A percentile compares a stretch with the other conserved stretches of the same genome.
Conservation (phyloP, 352 stramenopile genomes). For the Stephanocyclus meneghinianus region DNA sequence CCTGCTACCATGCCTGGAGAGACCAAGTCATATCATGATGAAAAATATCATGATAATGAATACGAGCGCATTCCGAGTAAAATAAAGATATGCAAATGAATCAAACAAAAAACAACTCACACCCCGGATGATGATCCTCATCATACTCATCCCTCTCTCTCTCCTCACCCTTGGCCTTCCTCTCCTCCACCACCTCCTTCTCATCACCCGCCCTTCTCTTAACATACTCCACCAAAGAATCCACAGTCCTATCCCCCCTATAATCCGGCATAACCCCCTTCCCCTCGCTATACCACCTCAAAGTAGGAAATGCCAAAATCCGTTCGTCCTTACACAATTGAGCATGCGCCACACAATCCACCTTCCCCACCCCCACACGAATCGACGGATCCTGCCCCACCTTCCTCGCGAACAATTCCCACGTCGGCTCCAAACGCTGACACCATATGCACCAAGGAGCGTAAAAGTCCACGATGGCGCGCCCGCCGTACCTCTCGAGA, state of each 20-base stretch:
- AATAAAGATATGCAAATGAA: neutral
- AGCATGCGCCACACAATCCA: conserved; percentile 92
- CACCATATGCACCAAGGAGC: conserved; percentile 95
- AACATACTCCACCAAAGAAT: conserved; percentile 89
- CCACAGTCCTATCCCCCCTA: conserved; percentile 91
- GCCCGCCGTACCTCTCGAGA: conserved; percentile 87
- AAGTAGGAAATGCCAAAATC: conserved; percentile 94
- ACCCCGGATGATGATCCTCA: conserved; percentile 81
- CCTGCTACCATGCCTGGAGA: conserved; percentile 70
- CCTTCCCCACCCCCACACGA: conserved; percentile 79
- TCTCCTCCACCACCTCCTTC: conserved; percentile 88
- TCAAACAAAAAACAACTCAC: neutral
- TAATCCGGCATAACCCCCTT: conserved; percentile 89
- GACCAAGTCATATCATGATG: no score
- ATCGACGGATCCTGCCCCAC: conserved; percentile 63
- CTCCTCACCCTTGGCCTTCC: conserved; percentile 75
- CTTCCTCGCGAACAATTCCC: conserved; percentile 91
- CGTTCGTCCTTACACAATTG: conserved; percentile 92
- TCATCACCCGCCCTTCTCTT: conserved; percentile 93
- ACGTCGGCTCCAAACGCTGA: conserved; percentile 93
- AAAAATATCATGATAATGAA: neutral
- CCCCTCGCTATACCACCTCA: conserved; percentile 94
- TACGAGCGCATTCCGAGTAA: neutral
- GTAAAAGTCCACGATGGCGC: conserved; percentile 95
- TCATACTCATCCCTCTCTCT: conserved; percentile 48